Base-by-base conservation (phyloP, 768 basidiomycete genomes). In the Strobilomyces dryophilus region DNA sequence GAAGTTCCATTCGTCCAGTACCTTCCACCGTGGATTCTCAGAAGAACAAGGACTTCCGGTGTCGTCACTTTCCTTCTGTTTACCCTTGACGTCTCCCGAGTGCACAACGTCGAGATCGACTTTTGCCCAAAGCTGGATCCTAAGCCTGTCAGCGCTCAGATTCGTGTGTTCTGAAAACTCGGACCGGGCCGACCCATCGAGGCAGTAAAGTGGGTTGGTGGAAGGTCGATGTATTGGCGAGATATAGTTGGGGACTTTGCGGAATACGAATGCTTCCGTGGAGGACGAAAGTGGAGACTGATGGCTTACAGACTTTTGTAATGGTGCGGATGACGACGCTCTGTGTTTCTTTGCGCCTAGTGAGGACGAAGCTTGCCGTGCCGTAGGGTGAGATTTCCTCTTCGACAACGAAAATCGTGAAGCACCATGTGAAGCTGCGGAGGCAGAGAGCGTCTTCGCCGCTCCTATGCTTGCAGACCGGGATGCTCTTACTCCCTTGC, bases 181-280 rank as follows among this genome's bases (percentile, higher is more conserved):
- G 26, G 67, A 69, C 31, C 73, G 66, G 6, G 77, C 73, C 14
- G 63, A 71, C 8, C 76, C 65, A 61, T 93, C 84, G 17, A 89
- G 71, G 1, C 75, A 50, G 60, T 92, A 95, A 21, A 74, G 68
- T 1, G 94, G 94, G 66, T 92, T 89, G 1, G 87, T 93, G 1
- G 93, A 95, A 5, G 92, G 87, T 21, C 74, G 77, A 65, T 93
- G 92, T 45, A 90, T 76, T 0, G 81, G 77, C 2, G 93, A 95
- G 45, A 92, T 77, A 66, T 84, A 94, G 62, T 89, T 80, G 3
- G 89, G 83, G 10, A 69, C 63, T 40, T 58, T 51, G 11, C 57
- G 61, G 35, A 57, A 59, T 15, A 46, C 41, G 47, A 37, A 45
- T 32, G 50, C 45, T 47, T 54, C 54, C 24, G 57, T 9, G 24